Evolutionary conservation across 2,329 filamentous ascomycete species (phyloP).

Genomic region (Escovopsis sp.): DNA sequence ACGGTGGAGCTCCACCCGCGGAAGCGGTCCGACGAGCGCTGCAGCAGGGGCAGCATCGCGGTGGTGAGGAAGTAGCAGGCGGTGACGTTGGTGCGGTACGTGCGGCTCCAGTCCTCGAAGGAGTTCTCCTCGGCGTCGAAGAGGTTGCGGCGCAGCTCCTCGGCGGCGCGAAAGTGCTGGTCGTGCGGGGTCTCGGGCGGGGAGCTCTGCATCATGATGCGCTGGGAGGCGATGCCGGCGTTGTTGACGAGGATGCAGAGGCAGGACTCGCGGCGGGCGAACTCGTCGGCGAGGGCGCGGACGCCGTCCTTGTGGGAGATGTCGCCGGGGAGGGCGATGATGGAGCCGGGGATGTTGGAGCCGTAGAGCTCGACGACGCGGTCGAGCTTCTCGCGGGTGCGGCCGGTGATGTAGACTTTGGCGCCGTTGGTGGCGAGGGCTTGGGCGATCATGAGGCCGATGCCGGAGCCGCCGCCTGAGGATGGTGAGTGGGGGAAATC

Average conservation of each 20-base stretch:
- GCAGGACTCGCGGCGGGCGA: slow-evolving; percentile 37
- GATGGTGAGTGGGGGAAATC: no score
- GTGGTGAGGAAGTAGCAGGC: slow-evolving; percentile 50
- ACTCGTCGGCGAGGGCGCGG: slow-evolving; percentile 38
- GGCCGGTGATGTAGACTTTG: slow-evolving; percentile 56
- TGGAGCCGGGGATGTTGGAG: slow-evolving; percentile 35
- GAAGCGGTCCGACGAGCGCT: slow-evolving; percentile 28
- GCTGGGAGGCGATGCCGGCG: slow-evolving; percentile 36
- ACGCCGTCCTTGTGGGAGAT: slow-evolving; percentile 47
- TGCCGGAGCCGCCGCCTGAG: slow-evolving; percentile 40
- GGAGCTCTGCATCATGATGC: slow-evolving; percentile 18
- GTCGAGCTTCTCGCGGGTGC: slow-evolving; percentile 46
- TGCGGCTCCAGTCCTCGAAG: slow-evolving; percentile 55
- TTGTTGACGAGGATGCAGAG: slow-evolving; percentile 56
- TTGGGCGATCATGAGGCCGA: slow-evolving; percentile 54
- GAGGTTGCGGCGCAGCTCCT: slow-evolving; percentile 42
- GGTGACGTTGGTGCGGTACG: slow-evolving; percentile 63
- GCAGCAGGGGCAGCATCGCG: slow-evolving; percentile 45
- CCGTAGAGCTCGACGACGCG: slow-evolving; percentile 42
- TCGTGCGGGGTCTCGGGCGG: slow-evolving; percentile 32
- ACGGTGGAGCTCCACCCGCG: slow-evolving; percentile 40
- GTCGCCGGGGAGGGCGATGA: slow-evolving; percentile 45
- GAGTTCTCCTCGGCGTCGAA: slow-evolving; percentile 46
- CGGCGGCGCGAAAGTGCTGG: slow-evolving; percentile 32
- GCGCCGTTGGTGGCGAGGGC: slow-evolving; percentile 51